These are phyloP conservation scores for Laburnicola sp. DNA, from an alignment of 2,329 filamentous ascomycete species.

Conservation along the genomic window DNA sequence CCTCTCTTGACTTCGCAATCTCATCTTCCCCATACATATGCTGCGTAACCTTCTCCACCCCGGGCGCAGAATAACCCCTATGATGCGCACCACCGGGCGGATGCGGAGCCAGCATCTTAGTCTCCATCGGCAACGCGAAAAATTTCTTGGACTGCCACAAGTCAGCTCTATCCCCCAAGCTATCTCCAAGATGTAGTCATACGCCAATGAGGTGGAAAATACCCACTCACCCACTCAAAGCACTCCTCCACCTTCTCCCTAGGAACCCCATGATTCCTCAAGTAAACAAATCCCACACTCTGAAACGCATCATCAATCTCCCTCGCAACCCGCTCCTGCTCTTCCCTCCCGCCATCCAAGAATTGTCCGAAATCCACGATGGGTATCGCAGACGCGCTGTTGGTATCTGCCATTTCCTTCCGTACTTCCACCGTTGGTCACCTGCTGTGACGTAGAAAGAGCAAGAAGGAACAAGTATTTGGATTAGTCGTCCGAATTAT, in stretches of 20 bases:
- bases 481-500: too few relatives aligned
- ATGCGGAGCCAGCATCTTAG: constrained; percentile 47
- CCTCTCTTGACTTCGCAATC: constrained; percentile 24
- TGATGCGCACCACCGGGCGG: constrained; percentile 45
- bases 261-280: constrained; percentile 45
- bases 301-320: constrained; percentile 47
- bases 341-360: constrained; percentile 17
- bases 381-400: constrained; percentile 21
- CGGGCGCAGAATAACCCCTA: constrained; percentile 46
- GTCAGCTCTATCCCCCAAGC: neutral
- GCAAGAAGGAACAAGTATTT: too few relatives aligned
- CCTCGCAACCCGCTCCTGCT: constrained; percentile 26
- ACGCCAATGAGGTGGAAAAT: neutral
- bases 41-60: constrained; percentile 44
- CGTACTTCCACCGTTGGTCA: neutral
- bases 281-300: constrained; percentile 48
- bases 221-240: constrained; percentile 37
- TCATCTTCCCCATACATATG: constrained; percentile 26
- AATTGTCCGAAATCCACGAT: constrained; percentile 37
- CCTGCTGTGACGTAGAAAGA: neutral
- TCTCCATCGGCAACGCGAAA: constrained; percentile 41
- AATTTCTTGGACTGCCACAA: constrained; percentile 36
- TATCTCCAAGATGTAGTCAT: too few relatives aligned
- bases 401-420: neutral
- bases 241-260: constrained; percentile 32